Conservation (phyloP, 805 yeast species). For the Alloascoidea africana region DNA sequence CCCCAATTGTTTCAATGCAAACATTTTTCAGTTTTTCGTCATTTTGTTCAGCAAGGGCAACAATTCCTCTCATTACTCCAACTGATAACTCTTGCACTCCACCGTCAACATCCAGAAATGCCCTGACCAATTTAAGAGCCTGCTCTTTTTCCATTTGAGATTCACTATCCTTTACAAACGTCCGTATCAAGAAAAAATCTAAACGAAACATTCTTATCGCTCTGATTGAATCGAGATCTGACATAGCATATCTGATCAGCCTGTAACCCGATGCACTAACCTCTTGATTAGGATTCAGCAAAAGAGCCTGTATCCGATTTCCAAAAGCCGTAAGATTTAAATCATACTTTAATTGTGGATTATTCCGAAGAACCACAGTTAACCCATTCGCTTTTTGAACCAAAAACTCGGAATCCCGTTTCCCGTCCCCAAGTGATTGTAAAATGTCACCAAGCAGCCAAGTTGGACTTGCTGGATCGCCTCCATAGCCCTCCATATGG, state of each 20-base stretch:
- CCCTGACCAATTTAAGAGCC: slow-evolving; percentile 57
- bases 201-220: slow-evolving; percentile 37
- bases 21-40: slow-evolving; percentile 34
- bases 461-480: slow-evolving; percentile 27
- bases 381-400: slow-evolving; percentile 54
- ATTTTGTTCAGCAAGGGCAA: slow-evolving; percentile 40
- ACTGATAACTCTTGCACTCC: slow-evolving; percentile 39
- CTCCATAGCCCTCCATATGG: slow-evolving; percentile 5
- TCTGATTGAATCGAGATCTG: slow-evolving; percentile 36
- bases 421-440: slow-evolving; percentile 37
- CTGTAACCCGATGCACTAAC: slow-evolving; percentile 68
- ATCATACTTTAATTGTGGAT: slow-evolving; percentile 51
- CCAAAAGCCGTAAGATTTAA: slow-evolving; percentile 44
- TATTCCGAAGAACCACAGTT: slow-evolving; percentile 34
- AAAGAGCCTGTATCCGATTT: slow-evolving; percentile 39
- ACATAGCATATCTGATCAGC: slow-evolving; percentile 48
- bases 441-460: slow-evolving; percentile 52
- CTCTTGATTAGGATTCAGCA: slow-evolving; percentile 40
- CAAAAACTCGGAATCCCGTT: slow-evolving; percentile 30
- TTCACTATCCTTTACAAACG: slow-evolving; percentile 44
- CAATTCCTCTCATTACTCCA: slow-evolving; percentile 54
- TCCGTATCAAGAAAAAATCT: slow-evolving; percentile 46
- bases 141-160: slow-evolving; percentile 55
- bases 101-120: slow-evolving; percentile 35
- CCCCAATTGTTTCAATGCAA: slow-evolving; percentile 39